Base-by-base conservation (phyloP, 1,139 yeast species). In the Neolecta irregularis region DNA sequence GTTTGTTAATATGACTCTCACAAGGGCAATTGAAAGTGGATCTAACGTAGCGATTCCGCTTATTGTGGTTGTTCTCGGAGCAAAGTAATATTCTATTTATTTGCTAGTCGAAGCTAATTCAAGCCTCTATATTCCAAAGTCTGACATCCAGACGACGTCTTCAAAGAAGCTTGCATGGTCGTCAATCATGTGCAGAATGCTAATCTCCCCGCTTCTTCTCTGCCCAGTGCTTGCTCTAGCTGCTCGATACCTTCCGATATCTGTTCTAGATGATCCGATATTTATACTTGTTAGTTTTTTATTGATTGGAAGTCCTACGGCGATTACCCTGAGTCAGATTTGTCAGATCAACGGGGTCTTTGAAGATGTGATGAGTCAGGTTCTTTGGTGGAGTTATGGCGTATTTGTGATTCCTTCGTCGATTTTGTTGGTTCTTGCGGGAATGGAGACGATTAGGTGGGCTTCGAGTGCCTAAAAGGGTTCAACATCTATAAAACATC, bases 21-120 rank as follows among this genome's bases (percentile, higher is more conserved):
- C 93, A 2, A 66, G 68, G 35, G 76, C 95, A 1, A 67, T 85
- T 35, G 66, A 62, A 25, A 92, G 81, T 54, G 60, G 85, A 43
- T 95, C 95, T 3, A 64, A 74, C 4, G 91, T 85, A 13, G 88
- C 96, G 2, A 79, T 83, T 46, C 98, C 98, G 1, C 63, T 73
- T 42, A 72, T 71, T 43, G 59, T 73, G 41, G 67, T 73, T 35
- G 76, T 72, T 4, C 59, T 73, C 41, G 80, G 73, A 6, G 72
- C 76, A 18, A 62, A 61, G 38, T 51, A n/a, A n/a, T n/a, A 62
- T 24, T 60, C 60, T 4, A 64, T 64, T 4, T 54, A 55, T 37
- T 56, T 50, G 24, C 39, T 46, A 22, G 41, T 46, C 4, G 53
- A 32, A 16, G 19, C 20, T n/a, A 39, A 5, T 13, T 16, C 11